Evolutionary conservation across 805 yeast genomes (phyloP).

Genomic region (Ogataea ramenticola): DNA sequence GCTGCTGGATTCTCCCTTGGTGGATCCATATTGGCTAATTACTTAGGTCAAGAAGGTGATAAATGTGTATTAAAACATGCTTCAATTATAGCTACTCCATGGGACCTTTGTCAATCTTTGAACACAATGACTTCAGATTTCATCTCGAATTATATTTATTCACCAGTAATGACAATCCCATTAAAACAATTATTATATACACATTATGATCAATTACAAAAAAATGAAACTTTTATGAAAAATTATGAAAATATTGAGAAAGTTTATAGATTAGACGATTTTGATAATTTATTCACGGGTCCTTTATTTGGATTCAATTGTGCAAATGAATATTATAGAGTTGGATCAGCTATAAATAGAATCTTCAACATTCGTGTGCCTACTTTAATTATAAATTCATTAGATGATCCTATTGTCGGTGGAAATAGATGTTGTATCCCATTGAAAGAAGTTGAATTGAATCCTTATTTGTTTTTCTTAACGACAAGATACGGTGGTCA

Average conservation of each 20-base stretch:
- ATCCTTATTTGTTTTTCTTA: slow-evolving; percentile 54
- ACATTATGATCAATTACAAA: slow-evolving; percentile 33
- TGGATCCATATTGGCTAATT: slow-evolving; percentile 63
- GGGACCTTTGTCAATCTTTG: slow-evolving; percentile 58
- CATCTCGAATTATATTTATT: slow-evolving; percentile 40
- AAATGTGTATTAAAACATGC: slow-evolving; percentile 45
- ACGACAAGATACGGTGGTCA: slow-evolving; percentile 74
- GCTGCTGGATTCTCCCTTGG: slow-evolving; percentile 81
- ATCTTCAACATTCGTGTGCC: slow-evolving; percentile 54
- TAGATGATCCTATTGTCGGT: slow-evolving; percentile 73
- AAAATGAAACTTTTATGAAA: slow-evolving; percentile 18
- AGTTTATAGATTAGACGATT: slow-evolving; percentile 37
- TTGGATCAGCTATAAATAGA: slow-evolving; percentile 50
- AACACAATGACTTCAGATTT: slow-evolving; percentile 32
- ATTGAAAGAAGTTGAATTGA: slow-evolving; percentile 35
- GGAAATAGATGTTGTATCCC: slow-evolving; percentile 38
- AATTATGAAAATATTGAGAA: slow-evolving; percentile 14
- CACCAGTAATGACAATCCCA: slow-evolving; percentile 43
- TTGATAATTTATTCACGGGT: slow-evolving; percentile 62
- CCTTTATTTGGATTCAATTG: slow-evolving; percentile 58
- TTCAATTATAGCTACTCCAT: slow-evolving; percentile 57
- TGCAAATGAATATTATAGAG: slow-evolving; percentile 58
- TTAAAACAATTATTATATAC: slow-evolving; percentile 33
- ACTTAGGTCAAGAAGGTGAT: slow-evolving; percentile 57
- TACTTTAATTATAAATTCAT: slow-evolving; percentile 50